These are phyloP conservation scores for Panaeolus cyanescens DNA, from an alignment of 768 basidiomycete genomes.

Conservation along the genomic window DNA sequence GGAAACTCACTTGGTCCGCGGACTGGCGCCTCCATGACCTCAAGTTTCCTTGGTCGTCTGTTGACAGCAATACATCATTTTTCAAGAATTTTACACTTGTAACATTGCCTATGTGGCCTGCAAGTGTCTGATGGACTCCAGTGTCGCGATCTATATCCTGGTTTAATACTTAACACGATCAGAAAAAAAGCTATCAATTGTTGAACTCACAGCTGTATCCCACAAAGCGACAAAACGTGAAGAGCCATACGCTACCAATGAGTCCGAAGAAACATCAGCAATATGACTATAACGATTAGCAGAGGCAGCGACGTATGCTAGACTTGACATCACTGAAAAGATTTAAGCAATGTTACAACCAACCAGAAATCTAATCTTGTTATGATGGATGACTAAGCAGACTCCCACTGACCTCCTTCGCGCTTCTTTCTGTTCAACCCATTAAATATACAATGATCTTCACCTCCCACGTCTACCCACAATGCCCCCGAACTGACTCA, in stretches of 20 bases:
- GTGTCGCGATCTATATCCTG: slow-evolving; percentile 46
- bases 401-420: not conserved
- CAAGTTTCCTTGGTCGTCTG: slow-evolving; percentile 75
- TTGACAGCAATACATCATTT: slow-evolving; percentile 57
- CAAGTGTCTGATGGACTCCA: slow-evolving; percentile 70
- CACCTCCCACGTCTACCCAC: not conserved
- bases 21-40: slow-evolving; percentile 59
- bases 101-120: slow-evolving; percentile 72
- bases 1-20: slow-evolving; percentile 30
- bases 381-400: slow-evolving; percentile 7
- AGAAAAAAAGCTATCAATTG: slow-evolving; percentile 2
- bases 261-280: slow-evolving; percentile 45
- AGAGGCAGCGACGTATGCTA: slow-evolving; percentile 47
- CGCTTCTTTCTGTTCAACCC: not conserved
- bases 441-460: not conserved
- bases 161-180: slow-evolving; percentile 4
- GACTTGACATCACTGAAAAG: slow-evolving; percentile 17
- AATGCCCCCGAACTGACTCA: not conserved
- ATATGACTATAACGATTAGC: slow-evolving; percentile 50
- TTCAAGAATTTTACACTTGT: slow-evolving; percentile 75
- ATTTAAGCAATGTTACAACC: not conserved
- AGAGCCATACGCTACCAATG: slow-evolving; percentile 48
- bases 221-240: slow-evolving; percentile 48
- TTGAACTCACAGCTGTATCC: slow-evolving; percentile 37
- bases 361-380: slow-evolving; percentile 1